Conservation (phyloP, 805 yeast species). For the Kluyveromyces wickerhamii region DNA sequence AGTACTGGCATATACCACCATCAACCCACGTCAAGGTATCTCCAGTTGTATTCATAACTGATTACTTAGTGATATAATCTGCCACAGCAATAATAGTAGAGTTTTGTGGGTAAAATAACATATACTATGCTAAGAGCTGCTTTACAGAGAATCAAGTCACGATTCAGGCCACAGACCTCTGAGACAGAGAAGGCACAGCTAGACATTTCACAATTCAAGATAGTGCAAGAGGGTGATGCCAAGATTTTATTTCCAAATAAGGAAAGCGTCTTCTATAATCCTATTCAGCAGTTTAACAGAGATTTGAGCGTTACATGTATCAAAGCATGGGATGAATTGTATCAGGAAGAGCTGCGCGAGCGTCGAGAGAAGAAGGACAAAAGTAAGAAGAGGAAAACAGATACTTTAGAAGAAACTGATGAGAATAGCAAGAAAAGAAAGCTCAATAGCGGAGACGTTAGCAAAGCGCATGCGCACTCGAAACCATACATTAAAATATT, state of each 20-base stretch:
- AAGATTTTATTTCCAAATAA: conserved; percentile 73
- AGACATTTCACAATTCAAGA: conserved; percentile 31
- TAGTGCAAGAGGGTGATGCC: conserved; percentile 74
- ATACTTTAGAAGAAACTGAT: conserved; percentile 7
- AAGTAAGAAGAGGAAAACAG: conserved; percentile 19
- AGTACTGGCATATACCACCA: too few species aligned
- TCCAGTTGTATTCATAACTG: too few species aligned
- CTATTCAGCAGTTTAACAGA: conserved; percentile 93
- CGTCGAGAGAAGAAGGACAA: conserved; percentile 21
- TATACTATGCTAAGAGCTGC: conserved; percentile 24
- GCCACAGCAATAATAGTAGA: too few species aligned
- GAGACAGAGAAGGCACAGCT: conserved; percentile 10
- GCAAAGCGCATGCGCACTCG: not conserved
- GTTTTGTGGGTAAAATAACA: too few species aligned
- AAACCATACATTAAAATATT: conserved; percentile 56
- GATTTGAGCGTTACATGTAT: conserved; percentile 82
- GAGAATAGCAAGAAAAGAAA: conserved; percentile 21
- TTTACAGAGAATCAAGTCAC: conserved; percentile 16
- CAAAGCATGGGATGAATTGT: conserved; percentile 73
- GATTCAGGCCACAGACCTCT: conserved; percentile 7
- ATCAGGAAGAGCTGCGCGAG: conserved; percentile 31
- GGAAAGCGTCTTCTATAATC: conserved; percentile 86
- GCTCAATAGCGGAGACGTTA: conserved; percentile 20
- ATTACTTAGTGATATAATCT: too few species aligned
- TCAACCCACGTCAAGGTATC: too few species aligned